Evolutionary conservation across 768 basidiomycete species (phyloP).

Genomic region (Lentinula detonsa): DNA sequence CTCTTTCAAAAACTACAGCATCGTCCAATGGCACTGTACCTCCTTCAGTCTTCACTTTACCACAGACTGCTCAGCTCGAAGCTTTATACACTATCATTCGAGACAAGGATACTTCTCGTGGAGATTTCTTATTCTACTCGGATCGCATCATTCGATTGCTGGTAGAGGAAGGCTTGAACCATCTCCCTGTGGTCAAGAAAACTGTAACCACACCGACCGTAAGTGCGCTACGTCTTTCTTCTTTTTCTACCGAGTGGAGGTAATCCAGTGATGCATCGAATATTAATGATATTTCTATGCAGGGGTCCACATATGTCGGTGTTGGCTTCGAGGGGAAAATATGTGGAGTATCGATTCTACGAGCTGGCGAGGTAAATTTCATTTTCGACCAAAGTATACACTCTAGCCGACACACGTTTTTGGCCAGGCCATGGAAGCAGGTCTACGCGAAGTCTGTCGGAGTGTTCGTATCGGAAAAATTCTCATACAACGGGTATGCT

Average conservation of each 20-base stretch:
- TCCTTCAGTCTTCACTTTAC: constrained; percentile 82
- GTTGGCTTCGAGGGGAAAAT: constrained; percentile 96
- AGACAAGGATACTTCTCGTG: constrained; percentile 79
- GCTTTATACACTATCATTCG: constrained; percentile 94
- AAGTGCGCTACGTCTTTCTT: constrained; percentile 16
- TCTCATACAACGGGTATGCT: constrained; percentile 83
- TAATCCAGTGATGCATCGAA: neutral
- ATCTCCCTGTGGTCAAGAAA: constrained; percentile 66
- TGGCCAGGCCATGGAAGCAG: constrained; percentile 91
- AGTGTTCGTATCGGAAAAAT: constrained; percentile 96
- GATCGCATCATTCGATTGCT: constrained; percentile 85
- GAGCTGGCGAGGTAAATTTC: constrained; percentile 77
- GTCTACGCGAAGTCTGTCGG: constrained; percentile 91
- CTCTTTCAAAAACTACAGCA: constrained; percentile 8
- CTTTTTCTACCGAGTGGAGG: neutral
- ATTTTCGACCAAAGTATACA: neutral
- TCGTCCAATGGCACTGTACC: constrained; percentile 36
- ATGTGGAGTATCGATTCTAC: constrained; percentile 91
- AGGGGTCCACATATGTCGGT: constrained; percentile 82
- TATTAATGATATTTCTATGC: neutral
- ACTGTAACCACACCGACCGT: constrained; percentile 82
- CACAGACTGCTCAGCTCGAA: constrained; percentile 89
- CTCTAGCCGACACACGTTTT: neutral
- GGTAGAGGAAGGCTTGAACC: constrained; percentile 86
- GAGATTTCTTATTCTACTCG: constrained; percentile 95